Percentiles rank a stretch among this genome's conserved stretches.
phyloP scores from a whole-genome alignment of 768 basidiomycete genomes.

The Russula virescens region DNA sequence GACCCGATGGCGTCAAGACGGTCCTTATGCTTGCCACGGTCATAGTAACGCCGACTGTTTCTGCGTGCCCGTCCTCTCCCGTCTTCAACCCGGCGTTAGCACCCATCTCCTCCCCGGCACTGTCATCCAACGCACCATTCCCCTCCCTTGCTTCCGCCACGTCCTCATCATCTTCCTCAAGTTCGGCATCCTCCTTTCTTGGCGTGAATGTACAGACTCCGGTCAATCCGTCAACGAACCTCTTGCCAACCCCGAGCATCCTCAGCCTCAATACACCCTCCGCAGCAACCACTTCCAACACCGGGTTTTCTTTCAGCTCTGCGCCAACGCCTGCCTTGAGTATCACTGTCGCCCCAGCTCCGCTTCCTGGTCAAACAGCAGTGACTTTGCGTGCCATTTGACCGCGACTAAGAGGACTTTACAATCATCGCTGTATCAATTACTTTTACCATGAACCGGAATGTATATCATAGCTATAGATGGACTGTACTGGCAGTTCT shows the following conservation, averaged over 20 bases:
- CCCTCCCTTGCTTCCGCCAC: not conserved
- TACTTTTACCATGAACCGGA: too few species aligned
- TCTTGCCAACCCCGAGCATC: not conserved
- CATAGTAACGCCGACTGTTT: not conserved
- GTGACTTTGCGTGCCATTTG: too few species aligned
- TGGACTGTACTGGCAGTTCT: too few species aligned
- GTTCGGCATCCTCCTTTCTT: not conserved
- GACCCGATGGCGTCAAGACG: slow-evolving; percentile 12
- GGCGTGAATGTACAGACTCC: not conserved
- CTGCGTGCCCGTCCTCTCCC: not conserved
- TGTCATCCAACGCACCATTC: not conserved
- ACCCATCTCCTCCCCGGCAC: not conserved
- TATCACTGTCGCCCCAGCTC: too few species aligned
- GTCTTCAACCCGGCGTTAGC: not conserved
- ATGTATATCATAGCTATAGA: too few species aligned
- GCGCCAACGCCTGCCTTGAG: too few species aligned
- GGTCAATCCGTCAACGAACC: not conserved
- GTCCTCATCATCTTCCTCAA: not conserved
- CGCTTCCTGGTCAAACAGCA: too few species aligned
- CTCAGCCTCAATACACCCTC: too few species aligned
- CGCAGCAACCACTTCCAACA: too few species aligned
- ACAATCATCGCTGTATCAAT: too few species aligned
- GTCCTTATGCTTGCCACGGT: slow-evolving; percentile 7
- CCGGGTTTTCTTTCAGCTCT: too few species aligned
- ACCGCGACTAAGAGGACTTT: too few species aligned